Evolutionary conservation across 306 rosid genomes (phyloP).

Genomic region (Pyrus betulifolia): DNA sequence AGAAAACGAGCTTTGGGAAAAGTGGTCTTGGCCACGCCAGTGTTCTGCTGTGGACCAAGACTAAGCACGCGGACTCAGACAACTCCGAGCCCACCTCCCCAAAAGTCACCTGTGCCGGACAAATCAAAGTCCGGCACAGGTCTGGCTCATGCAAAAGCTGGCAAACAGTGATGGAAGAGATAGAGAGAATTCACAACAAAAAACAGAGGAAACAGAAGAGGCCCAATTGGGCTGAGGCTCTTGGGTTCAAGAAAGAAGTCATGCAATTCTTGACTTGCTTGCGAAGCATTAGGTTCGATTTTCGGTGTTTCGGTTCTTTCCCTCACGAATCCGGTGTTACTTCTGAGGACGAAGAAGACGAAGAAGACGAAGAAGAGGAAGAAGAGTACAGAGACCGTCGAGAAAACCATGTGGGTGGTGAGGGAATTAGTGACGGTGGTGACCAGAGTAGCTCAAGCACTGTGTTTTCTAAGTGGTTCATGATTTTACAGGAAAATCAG

Average conservation of each 20-base stretch:
- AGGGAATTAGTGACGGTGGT: slow-evolving; percentile 13
- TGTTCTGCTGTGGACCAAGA: slow-evolving; percentile 68
- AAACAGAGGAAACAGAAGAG: slow-evolving; percentile 47
- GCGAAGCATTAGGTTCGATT: slow-evolving; percentile 53
- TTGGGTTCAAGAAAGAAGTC: slow-evolving; percentile 78
- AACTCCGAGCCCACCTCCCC: slow-evolving; percentile 86
- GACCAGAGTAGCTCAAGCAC: slow-evolving; percentile 43
- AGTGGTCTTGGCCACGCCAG: slow-evolving; percentile 39
- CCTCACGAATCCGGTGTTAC: slow-evolving; percentile 33
- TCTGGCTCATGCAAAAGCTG: slow-evolving; percentile 53
- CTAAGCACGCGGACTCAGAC: slow-evolving; percentile 54
- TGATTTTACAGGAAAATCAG: slow-evolving; percentile 76
- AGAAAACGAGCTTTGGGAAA: slow-evolving; percentile 38
- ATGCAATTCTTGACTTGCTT: slow-evolving; percentile 80
- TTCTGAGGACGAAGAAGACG: slow-evolving; percentile 47
- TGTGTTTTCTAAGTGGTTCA: slow-evolving; percentile 75
- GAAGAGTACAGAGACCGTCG: slow-evolving; percentile 4
- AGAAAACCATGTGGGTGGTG: slow-evolving; percentile 21
- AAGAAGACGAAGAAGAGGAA: slow-evolving; percentile 22
- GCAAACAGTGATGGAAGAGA: slow-evolving; percentile 95
- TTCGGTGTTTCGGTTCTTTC: slow-evolving; percentile 69
- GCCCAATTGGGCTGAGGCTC: slow-evolving; percentile 46
- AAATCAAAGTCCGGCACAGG: slow-evolving; percentile 72
- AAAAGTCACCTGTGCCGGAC: slow-evolving; percentile 89
- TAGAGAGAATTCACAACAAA: slow-evolving; percentile 68